Evolutionary conservation across 352 stramenopile species (phyloP).

Genomic region (Phytopythium ostracodes): DNA sequence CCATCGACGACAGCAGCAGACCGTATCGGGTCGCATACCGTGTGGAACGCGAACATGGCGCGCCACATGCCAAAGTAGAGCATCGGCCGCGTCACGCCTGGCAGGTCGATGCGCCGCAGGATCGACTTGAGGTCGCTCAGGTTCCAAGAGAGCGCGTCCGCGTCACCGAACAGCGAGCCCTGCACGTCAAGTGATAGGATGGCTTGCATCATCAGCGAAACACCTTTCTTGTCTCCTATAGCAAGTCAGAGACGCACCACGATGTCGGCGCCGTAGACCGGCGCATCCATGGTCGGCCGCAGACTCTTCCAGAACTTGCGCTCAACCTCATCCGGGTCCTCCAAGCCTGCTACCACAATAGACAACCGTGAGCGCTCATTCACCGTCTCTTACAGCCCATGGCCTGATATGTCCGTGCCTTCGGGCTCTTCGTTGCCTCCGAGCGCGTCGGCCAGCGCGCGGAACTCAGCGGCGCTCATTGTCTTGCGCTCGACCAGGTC

Average conservation of each 20-base stretch:
- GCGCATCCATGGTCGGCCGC: constrained; percentile 79
- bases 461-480: constrained; percentile 61
- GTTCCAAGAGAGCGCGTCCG: constrained; percentile 78
- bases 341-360: constrained; percentile 10
- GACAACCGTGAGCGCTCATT: background rate
- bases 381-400: background rate
- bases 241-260: constrained; percentile 32
- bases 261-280: constrained; percentile 90
- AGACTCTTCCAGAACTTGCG: constrained; percentile 88
- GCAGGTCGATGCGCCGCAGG: constrained; percentile 71
- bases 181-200: constrained; percentile 4
- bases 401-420: background rate
- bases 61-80: constrained; percentile 94
- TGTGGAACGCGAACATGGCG: constrained; percentile 93
- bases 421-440: constrained; percentile 19
- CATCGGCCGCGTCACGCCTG: constrained; percentile 89
- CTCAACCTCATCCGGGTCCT: constrained; percentile 60
- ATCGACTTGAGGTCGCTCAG: constrained; percentile 87
- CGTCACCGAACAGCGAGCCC: constrained; percentile 82
- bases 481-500: constrained; percentile 85
- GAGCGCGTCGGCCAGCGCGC: constrained; percentile 33
- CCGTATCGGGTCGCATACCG: constrained; percentile 25
- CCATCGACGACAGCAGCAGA: background rate
- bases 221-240: background rate
- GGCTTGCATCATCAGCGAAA: background rate